Evolutionary conservation across 352 stramenopile genomes (phyloP).

Genomic region (Pythium phragmitis): DNA sequence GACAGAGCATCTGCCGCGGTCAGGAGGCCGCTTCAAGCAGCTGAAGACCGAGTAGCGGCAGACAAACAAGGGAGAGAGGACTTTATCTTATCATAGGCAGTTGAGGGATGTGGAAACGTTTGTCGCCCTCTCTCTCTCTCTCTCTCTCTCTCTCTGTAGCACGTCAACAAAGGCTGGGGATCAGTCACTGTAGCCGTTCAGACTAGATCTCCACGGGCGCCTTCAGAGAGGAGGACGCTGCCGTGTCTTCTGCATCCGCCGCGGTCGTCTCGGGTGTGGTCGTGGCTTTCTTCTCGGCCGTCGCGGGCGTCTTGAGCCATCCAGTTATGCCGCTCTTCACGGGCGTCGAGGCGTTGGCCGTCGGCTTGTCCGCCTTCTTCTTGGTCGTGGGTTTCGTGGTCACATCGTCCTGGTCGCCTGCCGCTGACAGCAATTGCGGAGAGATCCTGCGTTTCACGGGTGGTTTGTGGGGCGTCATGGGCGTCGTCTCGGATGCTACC

Average conservation of each 20-base stretch:
- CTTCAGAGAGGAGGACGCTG: background rate
- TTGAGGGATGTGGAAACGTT: background rate
- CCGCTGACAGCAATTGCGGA: conserved; percentile 12
- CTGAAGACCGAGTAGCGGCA: background rate
- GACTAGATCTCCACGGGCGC: conserved; percentile 6
- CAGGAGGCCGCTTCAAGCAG: background rate
- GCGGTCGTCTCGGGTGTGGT: background rate
- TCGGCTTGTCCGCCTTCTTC: conserved; percentile 9
- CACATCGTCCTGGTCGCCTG: background rate
- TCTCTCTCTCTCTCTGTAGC: background rate
- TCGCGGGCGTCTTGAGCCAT: conserved; percentile 23
- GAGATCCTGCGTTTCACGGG: conserved; percentile 28
- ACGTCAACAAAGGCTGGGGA: background rate
- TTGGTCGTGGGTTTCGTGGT: background rate
- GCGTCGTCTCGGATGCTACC: background rate
- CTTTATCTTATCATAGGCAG: background rate
- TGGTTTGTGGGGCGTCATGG: conserved; percentile 12
- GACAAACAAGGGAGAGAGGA: background rate
- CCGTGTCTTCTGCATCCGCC: background rate
- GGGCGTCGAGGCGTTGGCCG: background rate
- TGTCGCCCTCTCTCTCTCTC: background rate
- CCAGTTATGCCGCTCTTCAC: conserved; percentile 23
- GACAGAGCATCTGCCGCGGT: no score
- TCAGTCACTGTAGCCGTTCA: background rate
- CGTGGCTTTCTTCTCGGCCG: background rate